phyloP scores from a whole-genome alignment of 2,329 filamentous ascomycete species.

The Fusarium multiceps region DNA sequence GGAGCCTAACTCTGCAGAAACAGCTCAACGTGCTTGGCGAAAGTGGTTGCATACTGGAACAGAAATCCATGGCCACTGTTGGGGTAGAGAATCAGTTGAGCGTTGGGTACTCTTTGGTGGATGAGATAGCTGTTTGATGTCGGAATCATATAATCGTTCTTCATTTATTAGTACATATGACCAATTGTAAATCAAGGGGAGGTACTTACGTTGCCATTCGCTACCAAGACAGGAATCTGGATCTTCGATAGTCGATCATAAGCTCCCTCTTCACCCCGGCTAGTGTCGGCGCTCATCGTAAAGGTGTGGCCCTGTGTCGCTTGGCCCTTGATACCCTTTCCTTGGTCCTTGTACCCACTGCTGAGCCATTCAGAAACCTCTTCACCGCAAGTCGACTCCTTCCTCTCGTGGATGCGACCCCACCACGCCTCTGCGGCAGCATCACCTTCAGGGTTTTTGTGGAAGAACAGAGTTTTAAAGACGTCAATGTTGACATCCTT shows the following conservation, averaged over 20 bases:
- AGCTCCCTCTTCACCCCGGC: background rate
- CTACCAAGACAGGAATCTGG: background rate
- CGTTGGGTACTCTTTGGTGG: background rate
- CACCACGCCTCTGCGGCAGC: constrained; percentile 15
- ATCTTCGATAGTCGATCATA: background rate
- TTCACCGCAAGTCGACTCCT: background rate
- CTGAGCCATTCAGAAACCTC: constrained; percentile 4
- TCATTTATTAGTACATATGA: background rate
- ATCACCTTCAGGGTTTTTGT: background rate
- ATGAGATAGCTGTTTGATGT: constrained; percentile 15
- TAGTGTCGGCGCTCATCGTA: background rate
- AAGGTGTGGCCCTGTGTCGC: background rate
- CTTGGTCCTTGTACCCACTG: background rate
- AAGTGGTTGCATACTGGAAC: constrained; percentile 5
- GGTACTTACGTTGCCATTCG: constrained; percentile 5
- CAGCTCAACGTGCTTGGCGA: background rate
- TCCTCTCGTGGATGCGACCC: constrained; percentile 3
- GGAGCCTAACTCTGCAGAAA: background rate
- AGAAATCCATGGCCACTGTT: constrained; percentile 16
- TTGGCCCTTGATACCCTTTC: background rate
- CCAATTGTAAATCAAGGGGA: rapidly evolving
- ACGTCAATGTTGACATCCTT: constrained; percentile 5
- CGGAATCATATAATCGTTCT: constrained; percentile 21
- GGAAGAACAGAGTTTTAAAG: constrained; percentile 14
- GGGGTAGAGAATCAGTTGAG: constrained; percentile 13